These are phyloP conservation scores for Eustoma russellianum DNA, from an alignment of 257 asterid genomes.

Conservation along the genomic window DNA sequence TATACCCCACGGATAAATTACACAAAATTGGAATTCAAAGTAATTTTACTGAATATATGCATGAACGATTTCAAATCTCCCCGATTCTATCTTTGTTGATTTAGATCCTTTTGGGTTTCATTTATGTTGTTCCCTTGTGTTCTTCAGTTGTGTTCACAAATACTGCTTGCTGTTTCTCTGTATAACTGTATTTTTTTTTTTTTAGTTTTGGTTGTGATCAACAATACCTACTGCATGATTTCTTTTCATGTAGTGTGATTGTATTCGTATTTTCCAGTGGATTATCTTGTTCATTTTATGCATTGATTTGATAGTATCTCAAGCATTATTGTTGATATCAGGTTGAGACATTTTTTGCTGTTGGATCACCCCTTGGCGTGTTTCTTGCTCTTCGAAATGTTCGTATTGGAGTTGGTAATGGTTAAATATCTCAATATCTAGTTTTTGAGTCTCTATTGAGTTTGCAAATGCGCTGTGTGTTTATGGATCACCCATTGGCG, in stretches of 20 bases:
- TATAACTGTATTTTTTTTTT: no score
- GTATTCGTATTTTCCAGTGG: no score
- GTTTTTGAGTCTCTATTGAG: not conserved
- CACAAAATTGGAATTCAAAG: conserved; percentile 81
- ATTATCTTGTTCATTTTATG: no score
- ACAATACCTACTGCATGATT: no score
- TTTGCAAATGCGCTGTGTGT: not conserved
- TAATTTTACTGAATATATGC: conserved; percentile 8
- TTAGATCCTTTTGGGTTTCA: not conserved
- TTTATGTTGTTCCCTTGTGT: not conserved
- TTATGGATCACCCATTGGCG: conserved; percentile 89
- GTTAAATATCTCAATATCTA: not conserved
- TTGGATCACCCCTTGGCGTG: conserved; percentile 95
- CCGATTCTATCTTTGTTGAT: not conserved
- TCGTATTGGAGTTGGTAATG: conserved; percentile 88
- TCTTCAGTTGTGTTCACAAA: not conserved
- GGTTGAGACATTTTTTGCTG: conserved; percentile 98
- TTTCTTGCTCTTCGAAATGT: conserved; percentile 91
- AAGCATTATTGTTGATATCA: conserved; percentile 26
- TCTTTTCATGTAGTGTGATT: no score
- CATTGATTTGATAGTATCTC: not conserved
- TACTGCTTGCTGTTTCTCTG: not conserved
- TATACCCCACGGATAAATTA: conserved; percentile 69
- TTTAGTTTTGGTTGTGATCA: no score
- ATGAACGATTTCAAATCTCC: no score